A percentile compares a stretch with the other conserved stretches of the same genome.
Evolutionary conservation across 2,329 filamentous ascomycete species (phyloP).

Genomic region (Ophiosphaerella herpotricha): DNA sequence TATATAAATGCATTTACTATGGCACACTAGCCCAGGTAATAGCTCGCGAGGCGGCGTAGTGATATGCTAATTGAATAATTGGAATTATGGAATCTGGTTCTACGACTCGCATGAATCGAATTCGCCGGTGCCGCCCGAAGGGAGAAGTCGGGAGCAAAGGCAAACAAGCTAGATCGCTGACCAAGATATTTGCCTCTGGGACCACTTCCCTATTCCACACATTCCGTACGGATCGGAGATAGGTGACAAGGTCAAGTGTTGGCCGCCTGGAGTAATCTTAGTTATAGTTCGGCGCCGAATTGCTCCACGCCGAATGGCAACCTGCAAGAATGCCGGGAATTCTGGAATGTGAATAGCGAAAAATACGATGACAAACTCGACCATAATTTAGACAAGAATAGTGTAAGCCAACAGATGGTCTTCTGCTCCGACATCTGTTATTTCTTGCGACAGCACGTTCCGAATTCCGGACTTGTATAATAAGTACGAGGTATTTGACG

Average conservation of each 20-base stretch:
- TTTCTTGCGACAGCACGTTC: too few species aligned
- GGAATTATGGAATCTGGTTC: too few species aligned
- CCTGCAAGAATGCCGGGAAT: too few species aligned
- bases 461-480: neutral
- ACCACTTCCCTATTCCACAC: slow-evolving; percentile 8
- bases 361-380: neutral
- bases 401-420: neutral
- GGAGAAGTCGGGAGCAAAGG: slow-evolving; percentile 10
- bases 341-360: too few species aligned
- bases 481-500: slow-evolving; percentile 10
- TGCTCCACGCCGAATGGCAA: slow-evolving; percentile 3
- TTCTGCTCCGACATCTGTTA: too few species aligned
- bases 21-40: slow-evolving; percentile 11
- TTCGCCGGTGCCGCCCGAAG: slow-evolving; percentile 15
- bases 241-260: slow-evolving; percentile 11
- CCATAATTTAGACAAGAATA: neutral
- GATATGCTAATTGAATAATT: slow-evolving; percentile 9
- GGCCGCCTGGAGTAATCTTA: slow-evolving; percentile 4
- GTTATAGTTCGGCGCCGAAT: slow-evolving; percentile 5
- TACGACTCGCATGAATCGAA: too few species aligned
- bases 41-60: slow-evolving; percentile 17
- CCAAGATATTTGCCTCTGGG: slow-evolving; percentile 1
- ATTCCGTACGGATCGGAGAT: slow-evolving; percentile 22
- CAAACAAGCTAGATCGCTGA: neutral
- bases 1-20: slow-evolving; percentile 13